A percentile compares a stretch with the other conserved stretches of the same genome.
Conservation (phyloP, 768 basidiomycete genomes). For the Termitomyces sp. region DNA sequence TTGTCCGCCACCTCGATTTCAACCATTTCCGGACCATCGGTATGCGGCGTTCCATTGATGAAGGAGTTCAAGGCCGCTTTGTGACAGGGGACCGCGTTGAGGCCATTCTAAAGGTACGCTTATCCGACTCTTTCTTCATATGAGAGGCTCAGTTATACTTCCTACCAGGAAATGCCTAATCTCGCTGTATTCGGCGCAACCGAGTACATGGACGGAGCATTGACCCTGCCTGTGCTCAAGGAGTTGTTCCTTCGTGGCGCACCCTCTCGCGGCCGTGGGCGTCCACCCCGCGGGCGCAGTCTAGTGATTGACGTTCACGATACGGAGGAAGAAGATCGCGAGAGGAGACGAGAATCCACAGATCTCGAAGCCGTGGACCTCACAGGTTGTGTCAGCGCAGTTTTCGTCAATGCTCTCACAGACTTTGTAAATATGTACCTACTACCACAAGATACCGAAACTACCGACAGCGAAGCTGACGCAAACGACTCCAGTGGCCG, state of each 20-base stretch:
- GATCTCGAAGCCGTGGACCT: constrained; percentile 88
- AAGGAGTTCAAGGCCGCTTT: constrained; percentile 85
- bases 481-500: constrained; percentile 22
- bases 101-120: constrained; percentile 68
- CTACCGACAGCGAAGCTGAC: constrained; percentile 41
- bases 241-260: constrained; percentile 88
- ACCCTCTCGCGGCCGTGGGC: constrained; percentile 65
- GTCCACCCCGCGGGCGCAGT: constrained; percentile 63
- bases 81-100: constrained; percentile 88
- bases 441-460: constrained; percentile 38
- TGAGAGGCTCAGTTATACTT: constrained; percentile 3
- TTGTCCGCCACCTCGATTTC: constrained; percentile 87
- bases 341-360: constrained; percentile 67
- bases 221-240: constrained; percentile 79
- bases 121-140: constrained; percentile 2
- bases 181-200: constrained; percentile 89
- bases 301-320: constrained; percentile 48
- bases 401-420: constrained; percentile 82
- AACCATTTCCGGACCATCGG: constrained; percentile 97
- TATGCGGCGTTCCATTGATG: constrained; percentile 88
- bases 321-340: constrained; percentile 72
- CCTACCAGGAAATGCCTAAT: constrained; percentile 79
- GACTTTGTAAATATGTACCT: constrained; percentile 78
- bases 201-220: constrained; percentile 96
- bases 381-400: constrained; percentile 90